Evolutionary conservation across 192 early-diverging fungal genomes (phyloP), one percentile per base, ranked within the genome.

Genomic region (Coemansia sp.): DNA sequence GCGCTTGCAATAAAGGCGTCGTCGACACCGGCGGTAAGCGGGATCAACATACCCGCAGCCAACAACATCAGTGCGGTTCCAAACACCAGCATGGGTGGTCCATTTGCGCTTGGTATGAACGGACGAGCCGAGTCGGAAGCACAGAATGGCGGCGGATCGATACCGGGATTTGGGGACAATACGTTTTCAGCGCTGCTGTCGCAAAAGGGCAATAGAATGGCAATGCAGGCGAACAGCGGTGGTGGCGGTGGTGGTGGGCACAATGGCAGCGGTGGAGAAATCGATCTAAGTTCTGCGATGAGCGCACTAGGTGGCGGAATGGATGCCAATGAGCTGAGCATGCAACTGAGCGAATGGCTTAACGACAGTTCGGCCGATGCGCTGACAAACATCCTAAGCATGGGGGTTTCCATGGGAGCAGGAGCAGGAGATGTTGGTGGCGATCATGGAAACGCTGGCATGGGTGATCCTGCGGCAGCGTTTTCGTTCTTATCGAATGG

Each of bases 101-200:
- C 52, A n/a, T 25, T 54, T 54, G 2, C 52, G 6, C 27, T 54
- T 33, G 52, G 17, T 15, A 29, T 52, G 31, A 53, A 45, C 29
- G 55, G 37, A 34, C 54, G 45, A 10, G 23, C 29, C 34, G 62
- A 64, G 19, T 22, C 62, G 8, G 62, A 37, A 13, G 34, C 25
- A 52, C 62, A 57, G 20, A 15, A n/a, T 42, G 34, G 57, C 34
- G 29, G 53, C 28, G 45, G 45, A 15, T 20, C 27, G 9, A 48
- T 50, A 23, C 20, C 45, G 6, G 50, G 58, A 0, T 23, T 67
- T 25, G 50, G 56, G 17, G 71, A 74, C 2, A 59, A 57, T 25
- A 56, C 71, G 33, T 62, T 74, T 19, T 74, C 71, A 5, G 50
- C 64, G 33, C 36, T 74, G 27, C 57, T 74, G 44, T 67, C 71